Percentiles rank a stretch among this genome's conserved stretches.
phyloP scores from a whole-genome alignment of 192 early-diverging fungal species.

The Gorgonomyces haynaldii region DNA sequence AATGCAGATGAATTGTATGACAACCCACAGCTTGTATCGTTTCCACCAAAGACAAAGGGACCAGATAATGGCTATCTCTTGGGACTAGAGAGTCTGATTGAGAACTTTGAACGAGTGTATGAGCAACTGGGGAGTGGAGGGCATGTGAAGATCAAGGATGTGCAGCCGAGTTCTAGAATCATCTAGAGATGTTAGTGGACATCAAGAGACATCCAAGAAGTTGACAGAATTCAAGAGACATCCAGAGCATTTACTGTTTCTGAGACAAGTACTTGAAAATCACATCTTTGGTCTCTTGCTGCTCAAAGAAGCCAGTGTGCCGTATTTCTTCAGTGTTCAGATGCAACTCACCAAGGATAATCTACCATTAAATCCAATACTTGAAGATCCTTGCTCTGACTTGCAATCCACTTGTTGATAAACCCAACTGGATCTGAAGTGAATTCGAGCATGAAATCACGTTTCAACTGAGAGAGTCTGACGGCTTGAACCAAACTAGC shows the following conservation, averaged over 20 bases:
- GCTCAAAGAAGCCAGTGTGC: slow-evolving; percentile 58
- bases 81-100: slow-evolving; percentile 60
- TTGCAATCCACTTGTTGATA: slow-evolving; percentile 83
- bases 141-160: too few relatives aligned
- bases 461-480: slow-evolving; percentile 78
- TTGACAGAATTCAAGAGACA: too few relatives aligned
- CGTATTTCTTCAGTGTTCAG: slow-evolving; percentile 67
- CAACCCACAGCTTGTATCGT: too few relatives aligned
- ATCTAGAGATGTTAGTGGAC: too few relatives aligned
- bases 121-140: slow-evolving; percentile 17
- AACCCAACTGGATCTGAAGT: slow-evolving; percentile 76
- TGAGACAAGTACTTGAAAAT: slow-evolving; percentile 71
- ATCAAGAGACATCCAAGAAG: too few relatives aligned
- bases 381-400: slow-evolving; percentile 87
- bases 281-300: slow-evolving; percentile 75
- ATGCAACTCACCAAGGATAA: slow-evolving; percentile 61
- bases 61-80: slow-evolving; percentile 73
- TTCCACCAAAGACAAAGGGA: slow-evolving; percentile 53
- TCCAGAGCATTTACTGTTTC: too few relatives aligned
- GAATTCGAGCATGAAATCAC: slow-evolving; percentile 86
- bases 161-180: too few relatives aligned
- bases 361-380: slow-evolving; percentile 36
- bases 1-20: slow-evolving; percentile 42
- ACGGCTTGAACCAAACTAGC: slow-evolving; percentile 69
- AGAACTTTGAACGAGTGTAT: slow-evolving; percentile 57